These are phyloP conservation scores for Cutaneotrichosporon sp. DNA, from an alignment of 1,284 basidiomycete genomes.

Conservation along the genomic window DNA sequence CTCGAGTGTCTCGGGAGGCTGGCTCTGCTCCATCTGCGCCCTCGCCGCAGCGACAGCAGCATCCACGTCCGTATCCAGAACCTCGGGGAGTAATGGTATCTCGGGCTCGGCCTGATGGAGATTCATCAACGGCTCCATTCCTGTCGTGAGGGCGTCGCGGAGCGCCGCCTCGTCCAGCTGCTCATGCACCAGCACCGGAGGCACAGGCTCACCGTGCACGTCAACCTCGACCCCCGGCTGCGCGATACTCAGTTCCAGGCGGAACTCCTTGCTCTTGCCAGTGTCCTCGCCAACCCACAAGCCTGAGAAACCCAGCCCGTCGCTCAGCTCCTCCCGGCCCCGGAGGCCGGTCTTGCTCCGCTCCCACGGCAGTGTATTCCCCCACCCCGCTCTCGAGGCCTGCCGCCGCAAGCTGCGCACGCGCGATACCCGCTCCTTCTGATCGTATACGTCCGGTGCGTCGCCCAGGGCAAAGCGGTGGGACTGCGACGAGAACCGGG, in stretches of 20 bases:
- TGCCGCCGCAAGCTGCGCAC: constrained; percentile 22
- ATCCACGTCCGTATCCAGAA: neutral
- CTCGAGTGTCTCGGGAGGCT: neutral
- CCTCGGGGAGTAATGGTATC: neutral
- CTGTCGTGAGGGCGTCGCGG: neutral
- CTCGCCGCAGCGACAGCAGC: neutral
- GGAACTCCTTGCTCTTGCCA: constrained; percentile 37
- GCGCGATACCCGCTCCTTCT: constrained; percentile 13
- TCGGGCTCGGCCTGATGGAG: neutral
- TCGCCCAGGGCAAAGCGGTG: constrained; percentile 13
- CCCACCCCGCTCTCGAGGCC: constrained; percentile 34
- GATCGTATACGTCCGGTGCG: neutral
- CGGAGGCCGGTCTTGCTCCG: constrained; percentile 16
- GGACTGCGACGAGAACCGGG: constrained; percentile 29
- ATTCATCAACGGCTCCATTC: constrained; percentile 6
- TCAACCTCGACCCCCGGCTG: constrained; percentile 14
- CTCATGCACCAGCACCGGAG: neutral
- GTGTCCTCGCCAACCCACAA: constrained; percentile 35
- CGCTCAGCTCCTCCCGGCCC: constrained; percentile 23
- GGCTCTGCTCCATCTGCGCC: neutral
- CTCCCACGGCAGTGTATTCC: constrained; percentile 28
- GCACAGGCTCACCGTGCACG: neutral
- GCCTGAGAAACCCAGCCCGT: constrained; percentile 37
- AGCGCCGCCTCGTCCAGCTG: constrained; percentile 11
- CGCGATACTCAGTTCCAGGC: constrained; percentile 29